Base-by-base conservation (phyloP, 1,139 yeast species). In the Ogataea hybrid region DNA sequence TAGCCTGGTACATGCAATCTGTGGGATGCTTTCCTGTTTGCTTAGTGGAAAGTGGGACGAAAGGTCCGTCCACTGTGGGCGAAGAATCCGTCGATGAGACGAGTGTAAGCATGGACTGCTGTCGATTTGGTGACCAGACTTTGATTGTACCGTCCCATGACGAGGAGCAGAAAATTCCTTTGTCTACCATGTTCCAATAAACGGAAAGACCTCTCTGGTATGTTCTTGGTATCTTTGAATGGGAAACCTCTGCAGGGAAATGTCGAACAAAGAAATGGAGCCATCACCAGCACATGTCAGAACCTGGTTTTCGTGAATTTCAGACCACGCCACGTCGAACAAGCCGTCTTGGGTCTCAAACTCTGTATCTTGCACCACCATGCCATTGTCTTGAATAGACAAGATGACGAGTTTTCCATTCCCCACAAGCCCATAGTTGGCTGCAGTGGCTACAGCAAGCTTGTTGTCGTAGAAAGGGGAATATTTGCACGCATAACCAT, bases 331-430 rank as follows among this genome's bases (percentile, higher is more conserved):
- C 4, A 86, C 67, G 56, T 87, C 95, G 58, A 87, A 89, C 17
- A 90, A 68, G 5, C 97, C 96, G 63, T 92, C 98, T 62, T 90
- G 97, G 1, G 97, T 90, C 48, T 89, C 90, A 70, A 88, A 90
- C 12, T 73, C 65, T 4, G 74, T 68, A 42, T 79, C 81, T 32
- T 75, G 75, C 5, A 58, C 56, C 17, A 87, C 73, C 16, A 59
- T 59, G 1, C 97, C 97, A 47, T 71, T 69, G 8, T 80, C 77
- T 37, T 75, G 78, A 41, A 92, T 84, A 41, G 79, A 79, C 28
- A 90, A 67, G 2, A 90, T 69, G 54, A 70, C 82, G 23, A 92
- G 68, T 49, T 87, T 73, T 3, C 98, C 98, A 61, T 92, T 92
- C 3, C 98, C 98, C 4, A 88, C 96, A 8, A 92, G 70, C 2